Base-by-base conservation (phyloP, 805 yeast genomes). In the Maudiozyma serrabonitensis region DNA sequence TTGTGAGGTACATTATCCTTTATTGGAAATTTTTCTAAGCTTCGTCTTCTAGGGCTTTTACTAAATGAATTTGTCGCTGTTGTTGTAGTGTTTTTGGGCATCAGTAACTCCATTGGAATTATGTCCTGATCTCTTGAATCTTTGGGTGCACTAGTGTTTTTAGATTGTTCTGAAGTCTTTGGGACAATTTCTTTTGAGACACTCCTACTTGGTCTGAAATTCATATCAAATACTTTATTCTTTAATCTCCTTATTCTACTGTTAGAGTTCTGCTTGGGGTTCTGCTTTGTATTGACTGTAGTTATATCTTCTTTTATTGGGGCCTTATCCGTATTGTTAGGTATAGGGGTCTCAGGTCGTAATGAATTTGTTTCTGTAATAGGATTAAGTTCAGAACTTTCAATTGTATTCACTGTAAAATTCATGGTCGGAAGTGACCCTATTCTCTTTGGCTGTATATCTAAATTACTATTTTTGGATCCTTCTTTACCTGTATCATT, bases 201-300 rank as follows among this genome's bases (percentile, higher is more conserved):
- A 35, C 38, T 35, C 8, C 38, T 35, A 35, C 45, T 54, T 25
- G 56, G 50, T n/a, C 50, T 52, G n/a, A 58, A 45, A 23, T 60
- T 63, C 8, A 61, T 52, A 9, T 56, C 51, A 37, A 59, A 56
- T 45, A 62, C 57, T 31, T 56, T 57, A 40, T 54, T 52, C 49
- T 50, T 56, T 32, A 62, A 34, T 31, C 53, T 49, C 42, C 57
- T 58, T 46, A 62, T 53, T 26, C 41, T 18, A 23, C 34, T 45
- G 25, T 18, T 19, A 38, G 32, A 6, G 32, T 28, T 28, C 3
- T 9, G 9, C 9, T 28, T 28, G 32, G 32, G 32, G 12, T 28
- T 28, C 4, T 8, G 32, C 12, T 6, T n/a, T 35, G 18, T 15
- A n/a, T n/a, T 35, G 6, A 6, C 41, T n/a, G 15, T 38, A 6